Evolutionary conservation across 2,329 filamentous ascomycete species (phyloP).

Genomic region (Aspergillus flavus): DNA sequence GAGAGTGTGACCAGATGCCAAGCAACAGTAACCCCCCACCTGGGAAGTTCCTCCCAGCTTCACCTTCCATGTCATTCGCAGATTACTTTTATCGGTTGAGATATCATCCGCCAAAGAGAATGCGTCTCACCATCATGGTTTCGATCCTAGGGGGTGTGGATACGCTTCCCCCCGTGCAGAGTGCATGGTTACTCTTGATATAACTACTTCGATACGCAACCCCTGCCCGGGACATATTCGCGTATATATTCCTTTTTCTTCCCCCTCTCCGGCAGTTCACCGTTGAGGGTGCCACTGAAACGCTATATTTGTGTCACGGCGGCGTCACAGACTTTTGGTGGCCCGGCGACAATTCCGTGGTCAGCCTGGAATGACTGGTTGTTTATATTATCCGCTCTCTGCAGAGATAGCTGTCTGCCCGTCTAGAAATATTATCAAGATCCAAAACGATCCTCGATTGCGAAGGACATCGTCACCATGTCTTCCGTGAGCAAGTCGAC

Average conservation of each 20-base stretch:
- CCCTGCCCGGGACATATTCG: not conserved
- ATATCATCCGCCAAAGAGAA: not conserved
- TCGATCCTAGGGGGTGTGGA: not conserved
- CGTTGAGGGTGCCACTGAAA: not conserved
- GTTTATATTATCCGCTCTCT: not conserved
- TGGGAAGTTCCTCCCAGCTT: not conserved
- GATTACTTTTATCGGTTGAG: not conserved
- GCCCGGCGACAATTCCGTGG: not conserved
- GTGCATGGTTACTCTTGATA: not conserved
- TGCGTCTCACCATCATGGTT: not conserved
- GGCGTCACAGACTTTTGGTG: not conserved
- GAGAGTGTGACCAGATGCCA: constrained; percentile 1
- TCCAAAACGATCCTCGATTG: not conserved
- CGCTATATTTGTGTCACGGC: not conserved
- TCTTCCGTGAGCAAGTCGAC: not conserved
- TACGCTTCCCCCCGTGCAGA: not conserved
- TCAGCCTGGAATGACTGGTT: not conserved
- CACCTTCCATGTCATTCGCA: not conserved
- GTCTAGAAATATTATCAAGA: not conserved
- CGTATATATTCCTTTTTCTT: not conserved
- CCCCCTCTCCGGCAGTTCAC: not conserved
- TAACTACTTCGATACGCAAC: not conserved
- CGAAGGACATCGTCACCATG: not conserved
- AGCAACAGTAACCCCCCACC: not conserved
- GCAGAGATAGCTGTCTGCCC: not conserved